These are phyloP conservation scores for Leptodermis oblonga DNA, from an alignment of 257 asterid species.

Conservation along the genomic window DNA sequence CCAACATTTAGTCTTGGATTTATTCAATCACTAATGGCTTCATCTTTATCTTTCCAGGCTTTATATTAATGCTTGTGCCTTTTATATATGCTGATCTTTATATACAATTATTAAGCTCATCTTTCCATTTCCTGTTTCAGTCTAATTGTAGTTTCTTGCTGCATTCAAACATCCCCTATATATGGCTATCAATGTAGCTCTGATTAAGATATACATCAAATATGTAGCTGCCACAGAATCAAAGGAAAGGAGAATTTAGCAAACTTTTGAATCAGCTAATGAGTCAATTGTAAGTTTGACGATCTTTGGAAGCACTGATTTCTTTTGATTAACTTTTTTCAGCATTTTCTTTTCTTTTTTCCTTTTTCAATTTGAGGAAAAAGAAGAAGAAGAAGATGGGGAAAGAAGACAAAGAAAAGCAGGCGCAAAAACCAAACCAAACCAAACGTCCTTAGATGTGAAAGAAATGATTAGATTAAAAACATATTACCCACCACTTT, in stretches of 20 bases:
- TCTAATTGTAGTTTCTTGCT: neutral
- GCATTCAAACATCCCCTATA: too few species aligned
- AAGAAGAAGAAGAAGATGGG: constrained; percentile 4
- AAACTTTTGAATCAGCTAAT: too few species aligned
- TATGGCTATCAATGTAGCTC: neutral
- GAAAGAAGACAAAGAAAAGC: constrained; percentile 28
- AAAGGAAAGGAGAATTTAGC: too few species aligned
- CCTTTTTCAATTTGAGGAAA: constrained; percentile 19
- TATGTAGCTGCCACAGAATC: too few species aligned
- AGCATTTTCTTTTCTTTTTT: too few species aligned
- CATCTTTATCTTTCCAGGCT: constrained; percentile 19
- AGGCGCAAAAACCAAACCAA: constrained; percentile 12
- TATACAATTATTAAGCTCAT: neutral
- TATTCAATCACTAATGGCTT: constrained; percentile 15
- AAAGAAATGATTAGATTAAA: constrained; percentile 60
- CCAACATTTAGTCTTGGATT: constrained; percentile 21
- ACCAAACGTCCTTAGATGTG: constrained; percentile 37
- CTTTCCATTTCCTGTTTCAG: neutral
- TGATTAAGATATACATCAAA: too few species aligned
- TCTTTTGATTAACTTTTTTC: neutral
- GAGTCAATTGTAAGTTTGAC: neutral
- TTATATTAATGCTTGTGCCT: neutral
- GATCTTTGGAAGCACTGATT: neutral
- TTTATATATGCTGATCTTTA: constrained; percentile 1
- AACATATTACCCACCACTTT: constrained; percentile 48